A percentile compares a stretch with the other conserved stretches of the same genome.
phyloP scores from a whole-genome alignment of 2,329 filamentous ascomycete genomes.

The Ophiostoma australiae region DNA sequence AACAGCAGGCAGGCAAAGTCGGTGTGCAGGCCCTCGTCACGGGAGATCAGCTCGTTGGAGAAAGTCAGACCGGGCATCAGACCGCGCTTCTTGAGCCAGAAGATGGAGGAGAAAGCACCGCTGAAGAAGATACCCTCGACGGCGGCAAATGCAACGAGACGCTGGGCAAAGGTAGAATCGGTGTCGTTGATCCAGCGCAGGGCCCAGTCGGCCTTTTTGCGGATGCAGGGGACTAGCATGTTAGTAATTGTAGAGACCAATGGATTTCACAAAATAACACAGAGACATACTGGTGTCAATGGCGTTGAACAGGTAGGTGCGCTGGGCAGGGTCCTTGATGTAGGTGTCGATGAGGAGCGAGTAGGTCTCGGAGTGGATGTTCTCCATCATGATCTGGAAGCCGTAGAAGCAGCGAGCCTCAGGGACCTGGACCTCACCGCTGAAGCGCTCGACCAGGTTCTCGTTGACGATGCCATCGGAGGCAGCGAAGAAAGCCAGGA shows the following conservation, averaged over 20 bases:
- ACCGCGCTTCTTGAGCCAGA: constrained; percentile 99
- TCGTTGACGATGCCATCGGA: constrained; percentile 99
- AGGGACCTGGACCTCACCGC: constrained; percentile 90
- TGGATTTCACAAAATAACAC: too few relatives aligned
- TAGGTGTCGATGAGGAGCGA: constrained; percentile 98
- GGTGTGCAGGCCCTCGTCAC: constrained; percentile 98
- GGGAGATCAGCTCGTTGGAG: constrained; percentile 99
- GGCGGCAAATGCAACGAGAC: constrained; percentile 92
- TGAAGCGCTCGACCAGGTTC: constrained; percentile 98
- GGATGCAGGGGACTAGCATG: constrained; percentile 71
- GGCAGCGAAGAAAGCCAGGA: constrained; percentile 97
- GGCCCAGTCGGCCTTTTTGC: constrained; percentile 98
- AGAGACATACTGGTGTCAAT: constrained; percentile 77
- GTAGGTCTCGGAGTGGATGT: constrained; percentile 99
- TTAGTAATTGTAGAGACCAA: constrained; percentile 32
- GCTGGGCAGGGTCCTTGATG: constrained; percentile 95
- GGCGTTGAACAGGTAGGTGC: constrained; percentile 92
- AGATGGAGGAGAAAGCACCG: constrained; percentile 96
- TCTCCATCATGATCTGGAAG: constrained; percentile 99
- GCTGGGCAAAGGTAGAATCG: constrained; percentile 89
- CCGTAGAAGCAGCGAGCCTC: constrained; percentile 99
- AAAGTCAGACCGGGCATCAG: constrained; percentile 98
- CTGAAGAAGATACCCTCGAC: constrained; percentile 99
- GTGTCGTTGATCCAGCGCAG: constrained; percentile 91
- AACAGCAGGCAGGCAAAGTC: constrained; percentile 97